Base-by-base conservation (phyloP, 352 stramenopile species). In the Phytophthora fragariaefolia region DNA sequence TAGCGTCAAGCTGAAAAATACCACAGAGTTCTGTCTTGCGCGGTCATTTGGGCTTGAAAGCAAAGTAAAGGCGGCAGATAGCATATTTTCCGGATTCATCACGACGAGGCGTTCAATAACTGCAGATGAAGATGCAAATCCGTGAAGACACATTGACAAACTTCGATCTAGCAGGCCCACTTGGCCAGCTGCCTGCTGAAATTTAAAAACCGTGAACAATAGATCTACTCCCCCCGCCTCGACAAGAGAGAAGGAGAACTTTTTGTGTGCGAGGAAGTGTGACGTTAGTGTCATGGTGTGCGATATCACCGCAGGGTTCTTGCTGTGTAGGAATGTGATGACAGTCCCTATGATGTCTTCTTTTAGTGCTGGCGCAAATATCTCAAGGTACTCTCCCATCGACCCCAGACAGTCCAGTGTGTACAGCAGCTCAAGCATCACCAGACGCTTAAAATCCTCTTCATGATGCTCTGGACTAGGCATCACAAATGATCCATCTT, bases 181-280 rank as follows among this genome's bases (percentile, higher is more conserved):
- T 56, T 91, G 84, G 6, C 83, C 80, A 8, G 63, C 70, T 18
- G 73, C 71, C 51, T 95, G 79, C 24, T 91, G 74, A 17, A 67
- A 27, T 38, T 89, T 92, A 3, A 81, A 80, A 3, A 85, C 77
- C 3, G 73, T 69, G 34, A 95, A 91, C 17, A 95, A 77, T 18
- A 96, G 49, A 23, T 90, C 80, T 2, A 94, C 79, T 12, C 88
- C 88, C 1, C 86, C 88, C 9, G 76, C 68, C 53, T 96, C 88
- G 54, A 95, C 81, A 24, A 96, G 70, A 12, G 75, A 87, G 45
- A 95, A 86, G 0, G 78, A 78, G 49, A 96, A 96, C 60, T 94
- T 95, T 58, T 92, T 93, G 68, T 96, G 88, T 5, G 81, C 86
- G 13, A 95, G 77, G 63, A 95, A 95, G 68, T 96, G 88, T 0